Evolutionary conservation across 331 rosid species (phyloP).

Genomic region (Saraca asoca): DNA sequence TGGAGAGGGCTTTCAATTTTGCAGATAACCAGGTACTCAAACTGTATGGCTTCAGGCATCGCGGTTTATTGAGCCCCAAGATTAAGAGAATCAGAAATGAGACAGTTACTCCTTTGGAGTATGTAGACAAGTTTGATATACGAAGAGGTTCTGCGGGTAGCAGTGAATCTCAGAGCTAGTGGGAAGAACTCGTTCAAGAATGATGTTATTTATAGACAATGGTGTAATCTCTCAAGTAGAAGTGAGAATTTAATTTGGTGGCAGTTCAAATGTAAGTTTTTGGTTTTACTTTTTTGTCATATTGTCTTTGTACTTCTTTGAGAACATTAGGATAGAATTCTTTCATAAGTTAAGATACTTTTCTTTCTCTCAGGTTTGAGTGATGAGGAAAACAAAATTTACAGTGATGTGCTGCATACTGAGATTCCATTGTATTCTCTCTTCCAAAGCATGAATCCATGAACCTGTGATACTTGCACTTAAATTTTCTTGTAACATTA

Average conservation of each 20-base stretch:
- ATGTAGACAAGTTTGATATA: constrained; percentile 57
- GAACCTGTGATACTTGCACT: constrained; percentile 25
- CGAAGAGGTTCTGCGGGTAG: constrained; percentile 40
- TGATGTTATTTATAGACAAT: constrained; percentile 49
- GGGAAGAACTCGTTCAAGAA: constrained; percentile 36
- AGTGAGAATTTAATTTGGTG: constrained; percentile 44
- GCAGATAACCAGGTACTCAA: constrained; percentile 93
- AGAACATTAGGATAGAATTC: constrained; percentile 55
- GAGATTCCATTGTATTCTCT: constrained; percentile 29
- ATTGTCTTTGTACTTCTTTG: constrained; percentile 42
- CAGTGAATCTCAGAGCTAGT: constrained; percentile 49
- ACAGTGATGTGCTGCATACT: constrained; percentile 42
- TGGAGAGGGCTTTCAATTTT: constrained; percentile 97
- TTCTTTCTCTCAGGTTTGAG: constrained; percentile 44
- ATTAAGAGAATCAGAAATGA: constrained; percentile 70
- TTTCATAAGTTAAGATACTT: constrained; percentile 45
- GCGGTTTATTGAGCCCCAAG: constrained; percentile 74
- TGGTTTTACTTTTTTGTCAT: constrained; percentile 39
- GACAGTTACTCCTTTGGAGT: constrained; percentile 62
- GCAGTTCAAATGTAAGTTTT: constrained; percentile 44
- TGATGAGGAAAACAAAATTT: constrained; percentile 43
- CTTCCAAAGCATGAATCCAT: constrained; percentile 30
- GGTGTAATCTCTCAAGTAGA: constrained; percentile 16
- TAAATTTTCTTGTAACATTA: constrained; percentile 11
- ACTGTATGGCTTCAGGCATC: constrained; percentile 85